These are phyloP conservation scores for Paraconiothyrium brasiliense DNA, from an alignment of 2,329 filamentous ascomycete genomes.

Conservation along the genomic window DNA sequence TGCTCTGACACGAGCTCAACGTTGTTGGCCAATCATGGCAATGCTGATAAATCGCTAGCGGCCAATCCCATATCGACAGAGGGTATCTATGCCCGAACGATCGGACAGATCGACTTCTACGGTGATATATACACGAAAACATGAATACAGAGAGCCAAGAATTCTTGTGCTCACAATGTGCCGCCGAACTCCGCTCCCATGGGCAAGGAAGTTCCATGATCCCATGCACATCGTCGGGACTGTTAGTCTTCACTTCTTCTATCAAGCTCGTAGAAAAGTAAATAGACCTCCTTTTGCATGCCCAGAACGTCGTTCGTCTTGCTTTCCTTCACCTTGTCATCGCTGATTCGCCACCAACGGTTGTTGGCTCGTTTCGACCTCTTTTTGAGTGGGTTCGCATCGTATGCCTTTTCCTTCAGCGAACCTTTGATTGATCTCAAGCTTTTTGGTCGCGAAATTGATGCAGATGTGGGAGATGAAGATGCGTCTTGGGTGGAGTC, in stretches of 20 bases:
- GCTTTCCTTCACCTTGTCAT: constrained; percentile 94
- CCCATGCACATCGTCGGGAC: neutral
- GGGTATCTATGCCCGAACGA: neutral
- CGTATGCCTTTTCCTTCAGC: constrained; percentile 44
- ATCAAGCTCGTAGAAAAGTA: constrained; percentile 94
- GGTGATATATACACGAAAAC: constrained; percentile 2
- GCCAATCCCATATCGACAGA: constrained; percentile 7
- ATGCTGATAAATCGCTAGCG: constrained; percentile 22
- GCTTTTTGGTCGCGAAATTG: constrained; percentile 32
- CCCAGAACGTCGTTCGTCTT: constrained; percentile 89
- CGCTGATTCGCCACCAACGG: constrained; percentile 97
- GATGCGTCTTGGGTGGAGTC: constrained; percentile 30
- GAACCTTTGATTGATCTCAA: constrained; percentile 45
- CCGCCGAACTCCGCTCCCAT: neutral
- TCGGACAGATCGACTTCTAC: constrained; percentile 1
- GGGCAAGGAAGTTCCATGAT: neutral
- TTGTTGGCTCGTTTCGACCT: constrained; percentile 69
- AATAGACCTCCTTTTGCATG: constrained; percentile 95
- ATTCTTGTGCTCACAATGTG: neutral
- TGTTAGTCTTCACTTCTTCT: constrained; percentile 17
- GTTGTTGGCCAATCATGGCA: constrained; percentile 32
- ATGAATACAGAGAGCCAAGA: neutral
- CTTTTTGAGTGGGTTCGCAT: constrained; percentile 56
- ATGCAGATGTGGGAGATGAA: constrained; percentile 28
- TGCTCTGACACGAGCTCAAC: constrained; percentile 21